phyloP scores from a whole-genome alignment of 495 filamentous ascomycete species.

The Xylaria castorea region DNA sequence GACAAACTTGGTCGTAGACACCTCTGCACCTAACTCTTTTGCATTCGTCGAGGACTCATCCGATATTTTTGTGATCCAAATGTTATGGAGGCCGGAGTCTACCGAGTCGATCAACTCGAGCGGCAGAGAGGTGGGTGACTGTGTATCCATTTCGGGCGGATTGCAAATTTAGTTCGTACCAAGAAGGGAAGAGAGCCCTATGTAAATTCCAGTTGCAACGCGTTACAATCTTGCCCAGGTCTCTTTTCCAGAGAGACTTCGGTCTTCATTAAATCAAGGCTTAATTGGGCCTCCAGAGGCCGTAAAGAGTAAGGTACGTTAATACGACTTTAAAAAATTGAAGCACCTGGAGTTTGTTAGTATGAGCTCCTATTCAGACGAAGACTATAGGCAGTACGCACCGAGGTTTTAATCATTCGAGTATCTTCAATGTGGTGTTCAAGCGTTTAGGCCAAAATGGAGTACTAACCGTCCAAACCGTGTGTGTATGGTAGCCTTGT shows the following conservation, averaged over 20 bases:
- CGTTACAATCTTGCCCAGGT: background rate
- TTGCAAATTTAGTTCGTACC: background rate
- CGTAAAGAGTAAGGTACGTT: background rate
- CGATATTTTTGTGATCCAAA: background rate
- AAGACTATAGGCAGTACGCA: background rate
- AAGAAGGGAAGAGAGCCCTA: background rate
- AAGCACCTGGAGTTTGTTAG: background rate
- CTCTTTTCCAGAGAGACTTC: background rate
- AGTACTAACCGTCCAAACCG: background rate
- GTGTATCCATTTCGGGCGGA: slow-evolving; percentile 2
- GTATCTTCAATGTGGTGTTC: background rate
- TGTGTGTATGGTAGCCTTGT: background rate
- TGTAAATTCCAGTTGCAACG: background rate
- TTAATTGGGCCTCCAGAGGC: background rate
- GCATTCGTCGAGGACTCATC: background rate
- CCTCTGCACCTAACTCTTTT: background rate
- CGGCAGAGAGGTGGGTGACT: background rate
- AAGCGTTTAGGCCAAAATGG: background rate
- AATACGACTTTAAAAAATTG: background rate
- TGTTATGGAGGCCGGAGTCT: background rate
- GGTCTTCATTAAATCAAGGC: background rate
- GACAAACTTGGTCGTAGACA: background rate
- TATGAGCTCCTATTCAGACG: background rate
- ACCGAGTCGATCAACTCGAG: background rate
- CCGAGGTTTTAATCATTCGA: background rate